Conservation (phyloP, 768 basidiomycete genomes). For the Pilatotrama ljubarskyi region DNA sequence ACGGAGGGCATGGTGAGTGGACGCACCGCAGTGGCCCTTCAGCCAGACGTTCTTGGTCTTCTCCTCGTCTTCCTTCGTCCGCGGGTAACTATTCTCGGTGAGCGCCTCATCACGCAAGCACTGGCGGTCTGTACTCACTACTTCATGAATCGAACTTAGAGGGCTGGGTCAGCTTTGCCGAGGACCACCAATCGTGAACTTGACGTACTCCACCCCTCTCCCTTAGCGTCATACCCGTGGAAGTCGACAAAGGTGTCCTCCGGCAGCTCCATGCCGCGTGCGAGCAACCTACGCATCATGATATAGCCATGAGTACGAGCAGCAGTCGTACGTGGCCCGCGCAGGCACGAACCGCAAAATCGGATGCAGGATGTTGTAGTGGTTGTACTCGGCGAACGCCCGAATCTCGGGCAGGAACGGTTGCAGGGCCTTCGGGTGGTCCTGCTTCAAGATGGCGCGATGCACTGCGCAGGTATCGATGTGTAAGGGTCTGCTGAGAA, state of each 20-base stretch:
- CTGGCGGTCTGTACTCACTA: slow-evolving; percentile 42
- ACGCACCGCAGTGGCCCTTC: slow-evolving; percentile 39
- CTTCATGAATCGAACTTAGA: slow-evolving; percentile 63
- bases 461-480: slow-evolving; percentile 25
- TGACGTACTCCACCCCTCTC: slow-evolving; percentile 33
- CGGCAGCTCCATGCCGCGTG: slow-evolving; percentile 34
- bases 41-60: slow-evolving; percentile 37
- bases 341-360: slow-evolving; percentile 24
- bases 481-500: not conserved
- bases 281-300: slow-evolving; percentile 34
- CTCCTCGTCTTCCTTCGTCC: slow-evolving; percentile 34
- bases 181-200: not conserved
- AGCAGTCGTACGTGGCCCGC: not conserved
- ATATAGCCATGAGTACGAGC: not conserved
- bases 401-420: slow-evolving; percentile 34
- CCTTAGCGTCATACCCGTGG: slow-evolving; percentile 30
- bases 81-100: slow-evolving; percentile 31
- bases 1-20: not conserved
- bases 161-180: not conserved
- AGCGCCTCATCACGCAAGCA: not conserved
- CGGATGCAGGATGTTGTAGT: slow-evolving; percentile 31
- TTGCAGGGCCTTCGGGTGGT: slow-evolving; percentile 31
- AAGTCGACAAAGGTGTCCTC: slow-evolving; percentile 36
- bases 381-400: slow-evolving; percentile 32
- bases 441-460: slow-evolving; percentile 27